Base-by-base conservation (phyloP, 1,284 basidiomycete genomes). In the Ceratobasidium theobromae region DNA sequence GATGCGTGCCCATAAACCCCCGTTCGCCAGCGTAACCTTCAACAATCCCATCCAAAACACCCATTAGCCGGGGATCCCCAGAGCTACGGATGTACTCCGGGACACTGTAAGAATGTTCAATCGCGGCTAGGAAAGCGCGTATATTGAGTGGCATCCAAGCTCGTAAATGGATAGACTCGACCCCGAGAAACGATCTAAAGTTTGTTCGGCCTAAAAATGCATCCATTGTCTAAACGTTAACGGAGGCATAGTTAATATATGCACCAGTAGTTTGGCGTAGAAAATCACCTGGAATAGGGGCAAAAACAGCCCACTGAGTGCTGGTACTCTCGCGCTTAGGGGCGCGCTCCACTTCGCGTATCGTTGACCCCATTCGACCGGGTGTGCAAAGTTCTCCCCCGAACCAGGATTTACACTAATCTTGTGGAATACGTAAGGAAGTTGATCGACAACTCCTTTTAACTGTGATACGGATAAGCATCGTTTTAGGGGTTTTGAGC, bases 121-220 rank as follows among this genome's bases (percentile, higher is more conserved):
- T 66, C 4, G 64, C 64, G 23, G 64, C 64, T 5, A 66, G 41
- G 40, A 66, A 66, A 30, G 64, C 64, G 18, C 64, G 64, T 5
- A 66, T 66, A 21, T 66, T 66, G n/a, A 66, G 38, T 3, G 64
- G 64, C 64, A 66, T 66, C 64, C 64, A 66, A 9, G 64, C 64
- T 8, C 64, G 48, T 16, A 66, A 46, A 35, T 66, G 64, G 33
- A 66, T 66, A 51, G 64, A 66, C 33, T 66, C 64, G 18, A 55
- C 53, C 11, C 64, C 64, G 18, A 66, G 64, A 25, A 66, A 66
- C 9, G 64, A 66, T 16, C 38, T 66, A 46, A 66, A 66, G 32
- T 66, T 55, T 11, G 64, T 53, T 2, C 64, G 64, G 9, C 53
- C 38, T n/a, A 53, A 35, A 14, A 43, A 53, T 12, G 53, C 40